These are phyloP conservation scores for Fomitopsis pinicola DNA, from an alignment of 1,284 basidiomycete genomes.

Conservation along the genomic window DNA sequence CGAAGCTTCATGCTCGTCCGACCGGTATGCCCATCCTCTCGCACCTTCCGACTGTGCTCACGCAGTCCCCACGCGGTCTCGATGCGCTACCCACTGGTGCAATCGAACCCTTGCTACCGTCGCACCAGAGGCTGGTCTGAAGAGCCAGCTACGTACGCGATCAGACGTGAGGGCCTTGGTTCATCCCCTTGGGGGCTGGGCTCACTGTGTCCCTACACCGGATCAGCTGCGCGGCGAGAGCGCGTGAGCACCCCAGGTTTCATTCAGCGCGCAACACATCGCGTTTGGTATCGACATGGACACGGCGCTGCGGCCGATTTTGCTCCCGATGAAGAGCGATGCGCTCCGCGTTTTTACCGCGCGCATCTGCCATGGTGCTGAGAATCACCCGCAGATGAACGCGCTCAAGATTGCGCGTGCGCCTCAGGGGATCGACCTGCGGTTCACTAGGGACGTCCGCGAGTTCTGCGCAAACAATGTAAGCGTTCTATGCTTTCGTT, in stretches of 20 bases:
- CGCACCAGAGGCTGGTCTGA: no score
- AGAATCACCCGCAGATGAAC: conserved; percentile 20
- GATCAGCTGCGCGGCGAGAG: conserved; percentile 52
- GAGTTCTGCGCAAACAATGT: conserved; percentile 23
- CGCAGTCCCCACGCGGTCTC: no score
- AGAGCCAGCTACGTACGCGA: no score
- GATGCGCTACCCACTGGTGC: no score
- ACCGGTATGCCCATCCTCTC: no score
- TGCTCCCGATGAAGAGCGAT: conserved; percentile 26
- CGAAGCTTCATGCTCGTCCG: no score
- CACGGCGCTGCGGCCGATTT: conserved; percentile 45
- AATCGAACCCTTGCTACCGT: no score
- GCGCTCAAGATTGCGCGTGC: conserved; percentile 25
- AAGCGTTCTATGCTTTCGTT: conserved; percentile 8
- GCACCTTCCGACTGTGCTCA: no score
- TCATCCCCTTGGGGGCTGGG: no score
- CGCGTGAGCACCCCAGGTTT: conserved; percentile 36
- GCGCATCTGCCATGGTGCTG: conserved; percentile 24
- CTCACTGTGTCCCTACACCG: no score
- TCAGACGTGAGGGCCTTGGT: no score
- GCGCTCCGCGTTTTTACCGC: conserved; percentile 21
- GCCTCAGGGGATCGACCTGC: conserved; percentile 21
- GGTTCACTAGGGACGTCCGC: conserved; percentile 19
- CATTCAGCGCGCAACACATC: conserved; percentile 49
- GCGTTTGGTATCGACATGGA: conserved; percentile 55